These are phyloP conservation scores for Salvia hispanica DNA, from an alignment of 257 asterid species.

Conservation along the genomic window DNA sequence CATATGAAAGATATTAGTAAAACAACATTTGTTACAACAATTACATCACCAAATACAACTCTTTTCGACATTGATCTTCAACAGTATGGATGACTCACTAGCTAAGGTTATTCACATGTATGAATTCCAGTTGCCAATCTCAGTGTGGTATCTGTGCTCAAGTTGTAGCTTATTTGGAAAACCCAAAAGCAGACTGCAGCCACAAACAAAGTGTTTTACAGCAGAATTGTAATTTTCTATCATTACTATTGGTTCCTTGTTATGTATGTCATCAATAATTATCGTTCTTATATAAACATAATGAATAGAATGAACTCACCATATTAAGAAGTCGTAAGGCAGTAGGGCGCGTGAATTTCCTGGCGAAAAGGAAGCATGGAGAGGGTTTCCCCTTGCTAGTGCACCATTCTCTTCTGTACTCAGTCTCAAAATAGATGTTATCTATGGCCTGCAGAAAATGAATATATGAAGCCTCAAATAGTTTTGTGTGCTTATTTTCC, in stretches of 20 bases:
- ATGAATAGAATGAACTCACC: slow-evolving; percentile 45
- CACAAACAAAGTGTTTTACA: slow-evolving; percentile 18
- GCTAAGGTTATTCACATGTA: slow-evolving; percentile 31
- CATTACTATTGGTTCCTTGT: not conserved
- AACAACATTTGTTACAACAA: slow-evolving; percentile 29
- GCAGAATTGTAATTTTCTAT: not conserved
- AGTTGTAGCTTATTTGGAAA: slow-evolving; percentile 38
- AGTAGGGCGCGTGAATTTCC: slow-evolving; percentile 92
- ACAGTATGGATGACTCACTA: slow-evolving; percentile 25
- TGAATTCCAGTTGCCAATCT: slow-evolving; percentile 3
- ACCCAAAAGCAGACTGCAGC: slow-evolving; percentile 73
- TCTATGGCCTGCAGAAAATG: slow-evolving; percentile 65
- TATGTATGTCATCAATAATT: not conserved
- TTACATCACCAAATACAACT: slow-evolving; percentile 27
- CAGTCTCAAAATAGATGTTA: slow-evolving; percentile 83
- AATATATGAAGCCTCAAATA: not conserved
- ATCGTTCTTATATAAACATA: not conserved
- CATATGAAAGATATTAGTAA: slow-evolving; percentile 9
- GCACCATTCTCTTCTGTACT: slow-evolving; percentile 97
- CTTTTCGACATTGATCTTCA: slow-evolving; percentile 14
- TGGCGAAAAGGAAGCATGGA: slow-evolving; percentile 84
- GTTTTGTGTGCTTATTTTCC: slow-evolving; percentile 13
- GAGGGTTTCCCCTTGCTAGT: slow-evolving; percentile 91
- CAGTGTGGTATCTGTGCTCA: slow-evolving; percentile 27
- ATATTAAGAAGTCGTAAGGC: slow-evolving; percentile 80